These are phyloP conservation scores for Taphrina deformans DNA, from an alignment of 1,139 yeast genomes.

Conservation along the genomic window DNA sequence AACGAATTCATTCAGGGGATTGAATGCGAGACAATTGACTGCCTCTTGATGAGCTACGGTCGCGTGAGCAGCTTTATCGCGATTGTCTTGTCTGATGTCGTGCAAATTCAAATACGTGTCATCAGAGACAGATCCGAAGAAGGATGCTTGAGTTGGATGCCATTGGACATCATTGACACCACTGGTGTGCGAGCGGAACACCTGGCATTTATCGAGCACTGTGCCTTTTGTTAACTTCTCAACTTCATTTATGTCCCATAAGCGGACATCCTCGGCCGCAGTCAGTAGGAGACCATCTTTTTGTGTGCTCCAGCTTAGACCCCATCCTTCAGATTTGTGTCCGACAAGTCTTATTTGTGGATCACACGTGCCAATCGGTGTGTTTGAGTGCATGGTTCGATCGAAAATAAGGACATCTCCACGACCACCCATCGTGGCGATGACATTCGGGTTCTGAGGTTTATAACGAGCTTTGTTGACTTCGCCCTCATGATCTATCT, in stretches of 20 bases:
- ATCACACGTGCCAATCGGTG: constrained; percentile 45
- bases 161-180: constrained; percentile 51
- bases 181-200: constrained; percentile 41
- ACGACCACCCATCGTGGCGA: constrained; percentile 75
- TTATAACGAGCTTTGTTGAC: constrained; percentile 79
- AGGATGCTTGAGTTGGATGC: constrained; percentile 51
- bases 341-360: constrained; percentile 53
- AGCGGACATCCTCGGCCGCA: constrained; percentile 70
- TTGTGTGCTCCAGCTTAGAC: constrained; percentile 62
- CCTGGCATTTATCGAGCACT: constrained; percentile 15
- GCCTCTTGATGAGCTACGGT: constrained; percentile 51
- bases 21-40: constrained; percentile 66
- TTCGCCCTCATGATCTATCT: constrained; percentile 55
- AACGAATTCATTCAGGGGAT: constrained; percentile 56
- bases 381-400: constrained; percentile 50
- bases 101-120: constrained; percentile 66
- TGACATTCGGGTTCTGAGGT: constrained; percentile 66
- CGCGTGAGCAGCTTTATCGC: constrained; percentile 42
- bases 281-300: constrained; percentile 55
- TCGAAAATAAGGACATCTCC: constrained; percentile 75
- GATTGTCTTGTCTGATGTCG: constrained; percentile 55
- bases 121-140: constrained; percentile 74
- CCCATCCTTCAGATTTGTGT: constrained; percentile 68
- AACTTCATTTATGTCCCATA: constrained; percentile 60
- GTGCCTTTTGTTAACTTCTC: constrained; percentile 34